A percentile compares a stretch with the other conserved stretches of the same genome.
phyloP scores from a whole-genome alignment of 139 green algal species.

The Spirogloea muscicola region DNA sequence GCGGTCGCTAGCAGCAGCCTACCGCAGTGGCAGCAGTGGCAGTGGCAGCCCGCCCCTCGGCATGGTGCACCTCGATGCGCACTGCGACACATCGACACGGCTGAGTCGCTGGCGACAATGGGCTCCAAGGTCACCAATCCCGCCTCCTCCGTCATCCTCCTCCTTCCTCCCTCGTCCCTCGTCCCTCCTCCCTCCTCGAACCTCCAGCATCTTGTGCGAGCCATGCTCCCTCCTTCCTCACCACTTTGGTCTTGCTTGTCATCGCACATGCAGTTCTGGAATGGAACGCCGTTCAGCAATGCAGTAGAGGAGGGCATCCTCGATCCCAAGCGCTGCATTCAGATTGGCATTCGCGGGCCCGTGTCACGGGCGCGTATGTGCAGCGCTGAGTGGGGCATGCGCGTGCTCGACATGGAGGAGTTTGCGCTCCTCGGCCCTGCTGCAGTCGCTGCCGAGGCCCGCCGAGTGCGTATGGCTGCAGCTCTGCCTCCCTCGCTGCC shows the following conservation, averaged over 20 bases:
- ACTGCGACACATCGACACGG: constrained; percentile 23
- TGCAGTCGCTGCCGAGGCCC: constrained; percentile 10
- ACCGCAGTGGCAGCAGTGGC: background rate
- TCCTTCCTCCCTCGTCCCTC: too few relatives aligned
- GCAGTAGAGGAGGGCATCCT: constrained; percentile 28
- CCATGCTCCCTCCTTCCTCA: too few relatives aligned
- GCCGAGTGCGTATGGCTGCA: background rate
- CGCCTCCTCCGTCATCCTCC: too few relatives aligned
- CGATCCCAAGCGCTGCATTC: constrained; percentile 23
- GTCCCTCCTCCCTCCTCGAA: too few relatives aligned
- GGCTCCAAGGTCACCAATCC: constrained; percentile 28
- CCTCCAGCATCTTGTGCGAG: too few relatives aligned
- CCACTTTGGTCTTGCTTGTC: too few relatives aligned
- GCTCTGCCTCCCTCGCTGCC: constrained; percentile 1
- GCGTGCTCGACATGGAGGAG: constrained; percentile 30
- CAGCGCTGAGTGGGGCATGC: constrained; percentile 17
- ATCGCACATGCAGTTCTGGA: constrained; percentile 42
- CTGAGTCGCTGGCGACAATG: constrained; percentile 16
- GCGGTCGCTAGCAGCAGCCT: background rate
- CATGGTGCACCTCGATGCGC: constrained; percentile 30
- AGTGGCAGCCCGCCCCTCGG: too few relatives aligned
- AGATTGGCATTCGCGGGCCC: constrained; percentile 25
- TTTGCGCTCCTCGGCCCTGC: constrained; percentile 21
- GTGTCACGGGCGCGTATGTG: background rate
- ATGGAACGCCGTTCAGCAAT: constrained; percentile 32